Evolutionary conservation across 345 rosid genomes (phyloP).

Genomic region (Salix exigua): DNA sequence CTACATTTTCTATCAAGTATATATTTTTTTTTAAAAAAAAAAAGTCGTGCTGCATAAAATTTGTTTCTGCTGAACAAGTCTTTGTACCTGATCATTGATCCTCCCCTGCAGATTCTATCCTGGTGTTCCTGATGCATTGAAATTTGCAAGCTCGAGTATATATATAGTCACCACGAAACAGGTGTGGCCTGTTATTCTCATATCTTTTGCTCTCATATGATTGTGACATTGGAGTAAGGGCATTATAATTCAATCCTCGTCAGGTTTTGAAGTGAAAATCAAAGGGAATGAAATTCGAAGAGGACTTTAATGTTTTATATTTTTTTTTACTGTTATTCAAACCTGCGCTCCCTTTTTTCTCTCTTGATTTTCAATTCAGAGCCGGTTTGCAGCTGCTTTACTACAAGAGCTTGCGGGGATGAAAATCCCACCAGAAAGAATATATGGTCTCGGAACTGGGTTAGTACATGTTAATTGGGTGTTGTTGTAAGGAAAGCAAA

Average conservation of each 20-base stretch:
- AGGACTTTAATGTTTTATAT: background rate
- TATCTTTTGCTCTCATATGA: background rate
- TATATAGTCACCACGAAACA: conserved; percentile 87
- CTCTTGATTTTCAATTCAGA: conserved; percentile 28
- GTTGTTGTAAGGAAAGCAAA: background rate
- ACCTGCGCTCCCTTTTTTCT: background rate
- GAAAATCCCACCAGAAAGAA: conserved; percentile 66
- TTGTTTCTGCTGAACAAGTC: background rate
- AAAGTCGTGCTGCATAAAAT: background rate
- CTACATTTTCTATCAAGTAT: background rate
- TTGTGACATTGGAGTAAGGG: background rate
- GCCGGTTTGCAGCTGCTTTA: conserved; percentile 80
- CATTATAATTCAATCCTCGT: background rate
- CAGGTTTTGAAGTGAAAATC: background rate
- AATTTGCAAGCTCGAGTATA: conserved; percentile 71
- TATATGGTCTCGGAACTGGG: conserved; percentile 80
- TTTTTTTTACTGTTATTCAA: background rate
- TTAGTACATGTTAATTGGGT: conserved; percentile 29
- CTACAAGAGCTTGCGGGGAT: conserved; percentile 69
- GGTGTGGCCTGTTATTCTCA: conserved; percentile 31
- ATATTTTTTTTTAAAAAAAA: background rate
- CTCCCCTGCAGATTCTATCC: conserved; percentile 67
- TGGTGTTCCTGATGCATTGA: conserved; percentile 80
- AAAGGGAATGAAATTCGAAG: background rate
- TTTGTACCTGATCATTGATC: background rate